Conservation (phyloP, 1,139 yeast species). For the Pichia sp. region DNA sequence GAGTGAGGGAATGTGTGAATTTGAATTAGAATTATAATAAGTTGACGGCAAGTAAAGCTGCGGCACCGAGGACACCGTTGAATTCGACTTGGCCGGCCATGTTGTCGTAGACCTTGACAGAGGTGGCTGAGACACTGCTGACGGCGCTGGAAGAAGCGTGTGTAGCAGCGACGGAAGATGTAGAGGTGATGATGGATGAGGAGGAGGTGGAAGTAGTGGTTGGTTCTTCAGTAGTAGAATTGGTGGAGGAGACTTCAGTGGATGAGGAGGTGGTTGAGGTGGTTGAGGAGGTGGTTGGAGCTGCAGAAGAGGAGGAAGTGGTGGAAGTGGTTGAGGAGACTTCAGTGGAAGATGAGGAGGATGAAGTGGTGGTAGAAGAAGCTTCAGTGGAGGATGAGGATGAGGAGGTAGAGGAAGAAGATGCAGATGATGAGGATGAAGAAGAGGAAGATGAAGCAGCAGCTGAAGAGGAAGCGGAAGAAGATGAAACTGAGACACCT, state of each 20-base stretch:
- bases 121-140: conserved; percentile 1
- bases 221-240: conserved; percentile 18
- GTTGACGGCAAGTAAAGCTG: conserved; percentile 16
- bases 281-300: too few species aligned
- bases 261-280: conserved; percentile 8
- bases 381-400: conserved; percentile 12
- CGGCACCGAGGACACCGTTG: conserved; percentile 17
- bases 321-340: conserved; percentile 10
- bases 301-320: conserved; percentile 11
- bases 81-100: conserved; percentile 13
- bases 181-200: neutral
- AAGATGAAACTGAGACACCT: conserved; percentile 28
- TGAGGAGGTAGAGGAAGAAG: conserved; percentile 13
- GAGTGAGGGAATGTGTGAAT: too few species aligned
- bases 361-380: conserved; percentile 13
- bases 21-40: too few species aligned
- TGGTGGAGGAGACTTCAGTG: conserved; percentile 15
- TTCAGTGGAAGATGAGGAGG: conserved; percentile 13
- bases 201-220: conserved; percentile 18
- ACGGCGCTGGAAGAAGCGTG: neutral
- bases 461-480: conserved; percentile 13
- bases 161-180: neutral
- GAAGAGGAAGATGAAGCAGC: conserved; percentile 22
- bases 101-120: conserved; percentile 2
- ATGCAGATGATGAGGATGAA: conserved; percentile 8